These are phyloP conservation scores for Neurospora sp. DNA, from an alignment of 495 filamentous ascomycete genomes.

Conservation along the genomic window DNA sequence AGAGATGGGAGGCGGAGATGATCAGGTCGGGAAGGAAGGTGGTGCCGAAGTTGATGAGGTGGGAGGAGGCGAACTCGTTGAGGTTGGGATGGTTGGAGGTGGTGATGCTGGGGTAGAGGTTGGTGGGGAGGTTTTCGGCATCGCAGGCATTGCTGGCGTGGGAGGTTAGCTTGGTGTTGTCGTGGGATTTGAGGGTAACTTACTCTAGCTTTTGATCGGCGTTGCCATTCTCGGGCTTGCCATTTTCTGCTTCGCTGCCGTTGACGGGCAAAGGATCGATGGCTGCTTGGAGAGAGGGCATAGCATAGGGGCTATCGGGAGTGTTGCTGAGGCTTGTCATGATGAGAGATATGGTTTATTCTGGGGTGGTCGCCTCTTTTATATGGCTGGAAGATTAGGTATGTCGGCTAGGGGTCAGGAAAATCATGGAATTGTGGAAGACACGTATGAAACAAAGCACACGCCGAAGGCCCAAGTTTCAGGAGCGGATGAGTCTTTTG, in stretches of 20 bases:
- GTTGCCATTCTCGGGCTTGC: not conserved
- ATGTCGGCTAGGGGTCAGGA: too few species aligned
- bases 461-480: too few species aligned
- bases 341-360: not conserved
- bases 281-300: not conserved
- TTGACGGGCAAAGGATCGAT: not conserved
- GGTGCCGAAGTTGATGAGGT: constrained; percentile 20
- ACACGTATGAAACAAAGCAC: too few species aligned
- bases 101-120: constrained; percentile 3
- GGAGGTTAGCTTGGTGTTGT: not conserved
- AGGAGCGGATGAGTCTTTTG: too few species aligned
- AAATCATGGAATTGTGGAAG: too few species aligned
- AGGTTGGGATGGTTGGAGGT: not conserved
- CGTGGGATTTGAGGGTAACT: not conserved
- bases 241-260: not conserved
- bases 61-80: constrained; percentile 6
- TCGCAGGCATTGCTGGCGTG: not conserved
- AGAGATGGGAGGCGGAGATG: constrained; percentile 12
- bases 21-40: constrained; percentile 18
- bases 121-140: not conserved
- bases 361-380: not conserved
- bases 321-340: not conserved
- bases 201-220: not conserved
- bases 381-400: not conserved
- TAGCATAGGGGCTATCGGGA: not conserved